Base-by-base conservation (phyloP, 2,329 filamentous ascomycete genomes). In the Paracamarosporium sp. region DNA sequence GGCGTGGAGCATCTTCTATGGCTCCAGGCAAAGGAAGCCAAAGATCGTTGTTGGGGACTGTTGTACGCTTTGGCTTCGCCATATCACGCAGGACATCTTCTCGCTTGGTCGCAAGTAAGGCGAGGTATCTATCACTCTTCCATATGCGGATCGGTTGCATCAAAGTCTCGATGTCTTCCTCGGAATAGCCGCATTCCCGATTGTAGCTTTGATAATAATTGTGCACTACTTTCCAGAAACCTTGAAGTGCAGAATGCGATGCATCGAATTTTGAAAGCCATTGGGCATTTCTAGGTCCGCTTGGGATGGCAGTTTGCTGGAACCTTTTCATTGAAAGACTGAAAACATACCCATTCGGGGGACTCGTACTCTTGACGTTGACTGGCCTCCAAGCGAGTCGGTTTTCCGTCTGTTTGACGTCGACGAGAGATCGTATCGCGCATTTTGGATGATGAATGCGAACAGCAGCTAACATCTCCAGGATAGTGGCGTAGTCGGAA, bases 381-480 rank as follows among this genome's bases (percentile, higher is more conserved):
- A 15, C 25, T 1, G 30, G 24, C n/a, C 40, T 56, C 62, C 62
- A 65, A 9, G 47, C 36, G 7, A 52, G 20, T 11, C 63, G 45
- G 25, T 62, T 30, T 35, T 66, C 63, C 4, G 55, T n/a, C 8
- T 45, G 5, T 11, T 35, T 35, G 22, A 50, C 46, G 8, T 60
- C 56, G 4, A 31, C 12, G 12, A 48, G 1, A 7, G 46, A 25
- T 0, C 55, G 53, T 24, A 44, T 63, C 2, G 46, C 41, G 15
- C 57, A 50, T n/a, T 38, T 43, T 4, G 64, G 63, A 17, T 38
- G 38, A 41, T 64, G 60, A 8, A 63, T 40, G 13, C 63, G 61
- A 24, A 65, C 44, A 5, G 53, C 33, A n/a, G 24, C 24, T 4
- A 66, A 51, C 7, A 68, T 11, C 30, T 68, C 57, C 4, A 50